Evolutionary conservation across 768 basidiomycete genomes (phyloP).

Genomic region (Roridomyces roridus): DNA sequence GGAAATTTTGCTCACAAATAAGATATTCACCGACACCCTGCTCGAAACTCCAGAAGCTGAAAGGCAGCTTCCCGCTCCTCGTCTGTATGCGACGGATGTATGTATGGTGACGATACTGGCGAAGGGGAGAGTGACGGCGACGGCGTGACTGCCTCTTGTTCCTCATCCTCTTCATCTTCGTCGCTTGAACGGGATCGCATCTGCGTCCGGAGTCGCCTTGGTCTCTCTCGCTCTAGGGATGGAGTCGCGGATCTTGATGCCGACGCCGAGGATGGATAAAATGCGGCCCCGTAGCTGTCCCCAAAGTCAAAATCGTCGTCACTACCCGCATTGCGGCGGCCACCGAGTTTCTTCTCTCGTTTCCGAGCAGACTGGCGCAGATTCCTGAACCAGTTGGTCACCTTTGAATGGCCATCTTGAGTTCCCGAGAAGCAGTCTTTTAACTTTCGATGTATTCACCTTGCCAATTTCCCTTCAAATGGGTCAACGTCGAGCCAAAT

Average conservation of each 20-base stretch:
- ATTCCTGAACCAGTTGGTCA: constrained; percentile 90
- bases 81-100: constrained; percentile 10
- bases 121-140: constrained; percentile 16
- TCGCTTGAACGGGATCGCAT: constrained; percentile 16
- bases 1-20: too few relatives aligned
- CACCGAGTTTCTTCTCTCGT: constrained; percentile 54
- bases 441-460: constrained; percentile 33
- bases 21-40: neutral
- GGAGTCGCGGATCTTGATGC: constrained; percentile 20
- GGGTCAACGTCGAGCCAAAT: neutral
- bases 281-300: constrained; percentile 18
- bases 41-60: neutral
- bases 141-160: constrained; percentile 25
- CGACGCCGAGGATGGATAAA: constrained; percentile 17
- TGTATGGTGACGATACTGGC: constrained; percentile 13
- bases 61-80: neutral
- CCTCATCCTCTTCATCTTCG: constrained; percentile 19
- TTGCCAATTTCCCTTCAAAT: constrained; percentile 69
- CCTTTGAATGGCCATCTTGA: too few relatives aligned
- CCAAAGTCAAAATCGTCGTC: constrained; percentile 49
- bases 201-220: neutral
- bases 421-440: too few relatives aligned
- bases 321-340: constrained; percentile 50
- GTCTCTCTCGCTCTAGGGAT: constrained; percentile 6
- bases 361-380: constrained; percentile 80